These are phyloP conservation scores for Nemania sp. DNA, from an alignment of 2,329 filamentous ascomycete species.

Conservation along the genomic window DNA sequence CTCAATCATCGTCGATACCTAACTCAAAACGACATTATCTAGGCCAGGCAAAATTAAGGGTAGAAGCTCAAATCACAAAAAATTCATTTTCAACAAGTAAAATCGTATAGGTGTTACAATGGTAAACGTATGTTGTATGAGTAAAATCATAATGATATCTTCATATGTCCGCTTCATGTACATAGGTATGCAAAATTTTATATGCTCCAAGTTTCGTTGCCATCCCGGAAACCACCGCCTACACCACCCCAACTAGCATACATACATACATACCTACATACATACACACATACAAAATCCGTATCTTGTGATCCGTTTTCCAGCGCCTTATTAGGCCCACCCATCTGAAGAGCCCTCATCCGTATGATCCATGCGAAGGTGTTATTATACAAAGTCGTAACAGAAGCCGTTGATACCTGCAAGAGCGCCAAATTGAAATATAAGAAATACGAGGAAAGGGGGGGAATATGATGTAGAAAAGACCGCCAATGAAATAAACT, in stretches of 20 bases:
- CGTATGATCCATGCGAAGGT: constrained; percentile 37
- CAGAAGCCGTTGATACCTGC: constrained; percentile 21
- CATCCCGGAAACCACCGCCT: constrained; percentile 20
- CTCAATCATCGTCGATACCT: neutral
- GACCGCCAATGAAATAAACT: constrained; percentile 24
- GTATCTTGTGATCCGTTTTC: constrained; percentile 37
- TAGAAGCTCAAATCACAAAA: neutral
- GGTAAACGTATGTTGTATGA: neutral
- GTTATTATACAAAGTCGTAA: constrained; percentile 37
- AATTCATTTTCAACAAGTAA: neutral
- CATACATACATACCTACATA: constrained; percentile 32
- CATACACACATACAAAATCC: constrained; percentile 34
- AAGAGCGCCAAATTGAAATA: constrained; percentile 18
- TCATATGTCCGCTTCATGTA: constrained; percentile 27
- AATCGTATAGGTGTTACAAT: neutral
- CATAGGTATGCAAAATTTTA: constrained; percentile 29
- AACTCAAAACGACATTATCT: neutral
- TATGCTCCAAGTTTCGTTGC: constrained; percentile 30
- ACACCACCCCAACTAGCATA: constrained; percentile 9
- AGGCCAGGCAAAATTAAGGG: neutral
- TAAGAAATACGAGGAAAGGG: constrained; percentile 1
- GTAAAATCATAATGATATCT: constrained; percentile 29
- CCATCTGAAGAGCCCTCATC: constrained; percentile 35
- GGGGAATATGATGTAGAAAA: constrained; percentile 26
- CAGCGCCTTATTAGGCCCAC: constrained; percentile 15